Percentiles rank a stretch among this genome's conserved stretches.
phyloP scores from a whole-genome alignment of 2,329 filamentous ascomycete species.

The Penicillium sp. region DNA sequence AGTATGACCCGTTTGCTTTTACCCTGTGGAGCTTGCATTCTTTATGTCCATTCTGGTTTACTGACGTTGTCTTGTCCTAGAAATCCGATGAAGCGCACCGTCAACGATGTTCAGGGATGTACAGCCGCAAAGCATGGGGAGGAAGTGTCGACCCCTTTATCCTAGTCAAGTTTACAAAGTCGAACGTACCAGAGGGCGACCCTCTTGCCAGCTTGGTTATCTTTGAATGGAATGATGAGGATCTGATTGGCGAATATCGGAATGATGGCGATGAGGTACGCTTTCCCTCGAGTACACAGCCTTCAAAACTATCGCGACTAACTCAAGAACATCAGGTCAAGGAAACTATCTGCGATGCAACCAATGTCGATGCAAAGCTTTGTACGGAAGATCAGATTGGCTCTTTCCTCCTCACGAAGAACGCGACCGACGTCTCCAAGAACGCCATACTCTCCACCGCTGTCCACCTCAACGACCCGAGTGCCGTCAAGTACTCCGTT shows the following conservation, averaged over 20 bases:
- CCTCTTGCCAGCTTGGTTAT: constrained; percentile 80
- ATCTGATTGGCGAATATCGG: constrained; percentile 69
- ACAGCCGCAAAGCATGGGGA: constrained; percentile 84
- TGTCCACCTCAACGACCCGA: constrained; percentile 73
- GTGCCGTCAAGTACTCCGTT: constrained; percentile 74
- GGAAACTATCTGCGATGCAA: constrained; percentile 72
- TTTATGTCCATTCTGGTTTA: neutral
- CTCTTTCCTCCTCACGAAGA: constrained; percentile 75
- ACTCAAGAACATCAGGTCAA: constrained; percentile 45
- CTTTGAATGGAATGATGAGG: constrained; percentile 89
- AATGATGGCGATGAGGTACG: constrained; percentile 56
- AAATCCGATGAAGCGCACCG: constrained; percentile 72
- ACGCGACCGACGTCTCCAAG: constrained; percentile 69
- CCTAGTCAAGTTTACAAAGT: constrained; percentile 71
- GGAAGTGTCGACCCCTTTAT: constrained; percentile 88
- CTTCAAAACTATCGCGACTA: constrained; percentile 24
- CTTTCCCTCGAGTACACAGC: neutral
- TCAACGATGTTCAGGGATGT: constrained; percentile 91
- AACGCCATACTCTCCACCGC: constrained; percentile 75
- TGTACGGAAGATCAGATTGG: constrained; percentile 79
- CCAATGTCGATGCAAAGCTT: constrained; percentile 63
- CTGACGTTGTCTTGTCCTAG: constrained; percentile 44
- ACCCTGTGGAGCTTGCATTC: neutral
- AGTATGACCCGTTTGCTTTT: constrained; percentile 28
- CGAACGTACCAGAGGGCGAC: constrained; percentile 61